Evolutionary conservation across 1,284 basidiomycete species (phyloP).

Genomic region (Ustilago hordei): DNA sequence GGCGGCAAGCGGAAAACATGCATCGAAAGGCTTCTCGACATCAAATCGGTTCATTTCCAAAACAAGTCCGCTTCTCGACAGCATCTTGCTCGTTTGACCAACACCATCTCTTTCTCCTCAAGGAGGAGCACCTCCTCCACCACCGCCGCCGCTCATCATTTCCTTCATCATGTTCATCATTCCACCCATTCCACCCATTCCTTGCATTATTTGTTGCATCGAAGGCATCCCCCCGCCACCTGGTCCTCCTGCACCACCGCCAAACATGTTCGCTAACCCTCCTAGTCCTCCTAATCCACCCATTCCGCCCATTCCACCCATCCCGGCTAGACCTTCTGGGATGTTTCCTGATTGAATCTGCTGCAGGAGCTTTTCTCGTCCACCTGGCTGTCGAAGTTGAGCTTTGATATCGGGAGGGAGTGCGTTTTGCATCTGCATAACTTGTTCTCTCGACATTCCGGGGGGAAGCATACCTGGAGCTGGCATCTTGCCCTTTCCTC

Average conservation of each 20-base stretch:
- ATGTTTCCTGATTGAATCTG: constrained; percentile 63
- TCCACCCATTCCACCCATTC: constrained; percentile 69
- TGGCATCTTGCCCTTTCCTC: constrained; percentile 55
- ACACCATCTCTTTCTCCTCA: background rate
- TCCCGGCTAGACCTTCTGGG: constrained; percentile 37
- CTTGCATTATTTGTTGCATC: constrained; percentile 69
- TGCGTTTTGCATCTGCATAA: constrained; percentile 66
- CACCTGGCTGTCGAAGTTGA: constrained; percentile 67
- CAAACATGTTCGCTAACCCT: constrained; percentile 42
- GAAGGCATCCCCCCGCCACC: constrained; percentile 56
- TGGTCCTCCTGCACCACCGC: constrained; percentile 22
- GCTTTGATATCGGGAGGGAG: constrained; percentile 69
- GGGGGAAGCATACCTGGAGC: constrained; percentile 61
- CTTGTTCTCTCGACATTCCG: constrained; percentile 65
- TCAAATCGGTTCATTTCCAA: background rate
- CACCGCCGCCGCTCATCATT: constrained; percentile 78
- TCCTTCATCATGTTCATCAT: constrained; percentile 80
- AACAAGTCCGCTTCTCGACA: background rate
- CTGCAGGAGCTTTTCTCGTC: constrained; percentile 61
- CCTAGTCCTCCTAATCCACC: constrained; percentile 47
- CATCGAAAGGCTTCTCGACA: background rate
- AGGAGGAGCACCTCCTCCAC: constrained; percentile 68
- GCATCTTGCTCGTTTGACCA: background rate
- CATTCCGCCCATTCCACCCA: constrained; percentile 47
- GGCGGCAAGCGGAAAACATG: background rate